Evolutionary conservation across 345 rosid genomes (phyloP), one percentile per base, ranked within the genome.

Genomic region (Eucalyptus cloeziana): DNA sequence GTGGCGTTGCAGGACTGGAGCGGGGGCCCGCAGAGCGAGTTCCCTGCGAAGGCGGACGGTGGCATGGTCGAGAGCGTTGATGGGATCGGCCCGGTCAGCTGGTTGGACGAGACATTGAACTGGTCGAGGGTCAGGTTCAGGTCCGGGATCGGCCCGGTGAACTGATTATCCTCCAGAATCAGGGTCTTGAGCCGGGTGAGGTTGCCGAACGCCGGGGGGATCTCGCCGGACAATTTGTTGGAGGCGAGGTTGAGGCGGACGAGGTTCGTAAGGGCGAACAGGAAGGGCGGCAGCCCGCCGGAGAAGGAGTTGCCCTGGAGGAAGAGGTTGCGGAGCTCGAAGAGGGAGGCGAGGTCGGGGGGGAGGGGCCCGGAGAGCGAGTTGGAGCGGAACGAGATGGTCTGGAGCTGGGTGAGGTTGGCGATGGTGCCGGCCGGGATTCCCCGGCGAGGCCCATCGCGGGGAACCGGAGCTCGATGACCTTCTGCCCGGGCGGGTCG

Each of bases 251-350:
- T 40, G 64, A 93, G 90, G 86, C 91, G 88, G 45, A 91, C 89
- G 89, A 93, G 89, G 56, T 91, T 89, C 90, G 37, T 83, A 87
- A 93, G 86, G 51, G 62, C 40, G 90, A 92, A 93, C 86, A 93
- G 56, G 85, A 83, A 93, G 7, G 56, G 89, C 76, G 99, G 99
- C 90, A 96, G 90, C 67, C 92, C 94, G 30, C 99, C 99, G 45
- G 97, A 92, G 90, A 97, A 96, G 90, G 92, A 90, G 92, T 96
- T 96, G 86, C 90, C 93, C 89, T 94, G 98, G 90, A 97, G 93
- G 92, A 87, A 96, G 89, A 97, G 95, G 91, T 94, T 87, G 44
- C 92, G 94, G 54, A 97, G 96, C 67, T 95, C 92, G 87, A 93
- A 89, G 88, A 97, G 94, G 87, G 92, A 90, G 45, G 94, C 88